These are phyloP conservation scores for Zymoseptoria ardabiliae DNA, from an alignment of 2,329 filamentous ascomycete species.

Conservation along the genomic window DNA sequence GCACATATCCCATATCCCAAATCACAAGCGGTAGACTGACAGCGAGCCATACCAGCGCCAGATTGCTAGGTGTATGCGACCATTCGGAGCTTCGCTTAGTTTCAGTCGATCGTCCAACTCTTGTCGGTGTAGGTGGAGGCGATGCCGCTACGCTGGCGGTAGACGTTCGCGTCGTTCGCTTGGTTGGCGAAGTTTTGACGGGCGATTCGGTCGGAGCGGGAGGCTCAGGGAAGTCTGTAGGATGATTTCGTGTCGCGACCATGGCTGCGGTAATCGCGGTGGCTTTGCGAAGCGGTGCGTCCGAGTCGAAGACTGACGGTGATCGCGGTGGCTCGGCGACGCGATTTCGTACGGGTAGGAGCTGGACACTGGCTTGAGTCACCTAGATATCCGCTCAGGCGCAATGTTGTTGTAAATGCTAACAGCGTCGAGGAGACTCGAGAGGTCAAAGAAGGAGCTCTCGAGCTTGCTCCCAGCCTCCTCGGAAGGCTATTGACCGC, in stretches of 20 bases:
- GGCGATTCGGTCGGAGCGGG: not conserved
- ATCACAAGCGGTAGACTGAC: conserved; percentile 69
- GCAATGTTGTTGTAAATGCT: not conserved
- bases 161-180: conserved; percentile 18
- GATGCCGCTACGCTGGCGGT: conserved; percentile 8
- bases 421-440: not conserved
- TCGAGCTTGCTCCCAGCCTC: not conserved
- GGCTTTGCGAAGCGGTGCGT: not conserved
- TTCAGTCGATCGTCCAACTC: conserved; percentile 15
- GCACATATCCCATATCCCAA: conserved; percentile 76
- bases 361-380: not conserved
- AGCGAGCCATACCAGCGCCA: conserved; percentile 62
- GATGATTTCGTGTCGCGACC: conserved; percentile 52
- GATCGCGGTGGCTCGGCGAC: not conserved
- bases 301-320: not conserved
- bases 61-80: conserved; percentile 54
- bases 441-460: not conserved
- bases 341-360: not conserved
- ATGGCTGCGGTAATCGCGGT: conserved; percentile 28
- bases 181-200: conserved; percentile 16
- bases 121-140: conserved; percentile 30
- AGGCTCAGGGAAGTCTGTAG: conserved; percentile 36
- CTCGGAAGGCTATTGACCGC: not conserved
- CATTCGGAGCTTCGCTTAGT: conserved; percentile 29
- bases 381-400: not conserved